Percentiles rank a stretch among this genome's conserved stretches.
Evolutionary conservation across 225 moss, liverwort and hornwort genomes (phyloP).

Genomic region (Polytrichum commune): DNA sequence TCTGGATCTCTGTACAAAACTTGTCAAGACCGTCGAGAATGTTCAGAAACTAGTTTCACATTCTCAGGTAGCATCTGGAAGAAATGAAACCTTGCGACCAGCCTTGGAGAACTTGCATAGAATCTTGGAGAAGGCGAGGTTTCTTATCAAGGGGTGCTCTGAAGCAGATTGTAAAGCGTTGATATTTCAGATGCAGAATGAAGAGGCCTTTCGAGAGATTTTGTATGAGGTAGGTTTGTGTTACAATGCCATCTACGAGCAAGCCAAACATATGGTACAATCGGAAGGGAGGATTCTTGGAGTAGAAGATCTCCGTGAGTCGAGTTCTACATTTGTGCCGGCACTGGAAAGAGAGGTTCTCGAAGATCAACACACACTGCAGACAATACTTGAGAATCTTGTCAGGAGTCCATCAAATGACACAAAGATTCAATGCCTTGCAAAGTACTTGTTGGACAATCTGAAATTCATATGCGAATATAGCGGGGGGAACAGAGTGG

Average conservation of each 20-base stretch:
- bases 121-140: too few relatives aligned
- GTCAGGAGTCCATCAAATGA: not conserved
- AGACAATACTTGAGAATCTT: not conserved
- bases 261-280: not conserved
- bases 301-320: not conserved
- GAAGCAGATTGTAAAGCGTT: too few relatives aligned
- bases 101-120: not conserved
- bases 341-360: not conserved
- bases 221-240: too few relatives aligned
- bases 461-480: not conserved
- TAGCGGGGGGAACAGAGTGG: not conserved
- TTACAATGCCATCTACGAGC: not conserved
- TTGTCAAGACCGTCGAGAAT: not conserved
- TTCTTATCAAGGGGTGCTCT: too few relatives aligned
- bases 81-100: not conserved
- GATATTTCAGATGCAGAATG: too few relatives aligned
- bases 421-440: not conserved
- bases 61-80: not conserved
- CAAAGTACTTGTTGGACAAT: not conserved
- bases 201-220: too few relatives aligned
- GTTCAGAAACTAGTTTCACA: not conserved
- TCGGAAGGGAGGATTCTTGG: not conserved
- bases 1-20: not conserved
- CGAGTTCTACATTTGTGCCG: not conserved
- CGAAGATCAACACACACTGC: not conserved